Percentiles rank a stretch among this genome's conserved stretches.
These are phyloP conservation scores for Termitomyces sp. DNA, from an alignment of 768 basidiomycete species.

Conservation along the genomic window DNA sequence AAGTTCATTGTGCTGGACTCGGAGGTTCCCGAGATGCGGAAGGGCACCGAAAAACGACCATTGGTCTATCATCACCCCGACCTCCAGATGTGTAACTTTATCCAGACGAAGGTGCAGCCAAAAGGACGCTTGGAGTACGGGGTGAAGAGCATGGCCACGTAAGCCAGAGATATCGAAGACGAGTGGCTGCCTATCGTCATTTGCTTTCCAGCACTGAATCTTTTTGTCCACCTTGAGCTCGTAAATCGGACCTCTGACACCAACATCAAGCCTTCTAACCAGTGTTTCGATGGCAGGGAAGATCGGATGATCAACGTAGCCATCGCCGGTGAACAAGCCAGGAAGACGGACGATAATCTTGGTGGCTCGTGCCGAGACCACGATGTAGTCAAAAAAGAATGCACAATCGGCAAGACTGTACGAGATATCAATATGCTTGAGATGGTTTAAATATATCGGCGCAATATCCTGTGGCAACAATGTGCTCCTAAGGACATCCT, in stretches of 20 bases:
- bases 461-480: neutral
- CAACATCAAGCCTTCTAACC: neutral
- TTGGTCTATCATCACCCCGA: neutral
- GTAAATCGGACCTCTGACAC: neutral
- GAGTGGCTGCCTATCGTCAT: neutral
- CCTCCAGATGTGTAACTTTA: neutral
- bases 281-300: neutral
- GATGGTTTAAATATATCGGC: neutral
- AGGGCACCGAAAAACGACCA: neutral
- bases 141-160: neutral
- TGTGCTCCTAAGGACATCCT: slow-evolving; percentile 15
- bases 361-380: neutral
- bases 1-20: neutral
- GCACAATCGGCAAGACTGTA: neutral
- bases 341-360: neutral
- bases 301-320: neutral
- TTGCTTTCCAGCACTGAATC: neutral
- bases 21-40: neutral
- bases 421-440: neutral
- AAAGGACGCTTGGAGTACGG: neutral
- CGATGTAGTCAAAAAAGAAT: neutral
- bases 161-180: neutral
- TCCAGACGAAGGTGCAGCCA: neutral
- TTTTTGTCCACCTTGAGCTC: neutral
- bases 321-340: neutral